Evolutionary conservation across 805 yeast genomes (phyloP).

Genomic region (Brettanomyces bruxellensis): DNA sequence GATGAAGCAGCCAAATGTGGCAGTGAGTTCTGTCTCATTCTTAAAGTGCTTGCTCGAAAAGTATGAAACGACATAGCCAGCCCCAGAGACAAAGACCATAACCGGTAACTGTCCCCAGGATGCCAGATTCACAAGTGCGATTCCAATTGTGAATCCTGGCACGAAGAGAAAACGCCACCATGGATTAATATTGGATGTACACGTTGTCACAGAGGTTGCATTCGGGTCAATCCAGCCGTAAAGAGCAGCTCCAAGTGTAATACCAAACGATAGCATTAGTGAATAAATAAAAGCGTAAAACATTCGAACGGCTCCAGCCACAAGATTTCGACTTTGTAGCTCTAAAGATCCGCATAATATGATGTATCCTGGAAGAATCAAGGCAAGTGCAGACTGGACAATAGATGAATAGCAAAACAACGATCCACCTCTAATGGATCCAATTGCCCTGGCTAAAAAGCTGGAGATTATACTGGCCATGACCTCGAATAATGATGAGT

Average conservation of each 20-base stretch:
- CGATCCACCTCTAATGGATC: slow-evolving; percentile 59
- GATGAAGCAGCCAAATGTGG: slow-evolving; percentile 85
- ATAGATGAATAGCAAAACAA: slow-evolving; percentile 81
- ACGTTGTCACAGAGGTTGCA: slow-evolving; percentile 58
- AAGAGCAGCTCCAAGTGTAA: slow-evolving; percentile 85
- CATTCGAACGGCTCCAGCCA: slow-evolving; percentile 94
- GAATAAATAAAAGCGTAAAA: slow-evolving; percentile 93
- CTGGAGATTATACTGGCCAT: slow-evolving; percentile 81
- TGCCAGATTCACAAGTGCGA: slow-evolving; percentile 80
- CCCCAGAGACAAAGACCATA: slow-evolving; percentile 68
- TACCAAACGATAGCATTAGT: slow-evolving; percentile 84
- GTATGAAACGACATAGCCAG: slow-evolving; percentile 76
- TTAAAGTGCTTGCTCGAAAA: slow-evolving; percentile 67
- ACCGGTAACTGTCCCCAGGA: slow-evolving; percentile 72
- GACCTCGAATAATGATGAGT: slow-evolving; percentile 90
- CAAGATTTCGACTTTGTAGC: slow-evolving; percentile 78
- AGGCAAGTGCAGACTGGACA: slow-evolving; percentile 82
- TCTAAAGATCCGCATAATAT: slow-evolving; percentile 89
- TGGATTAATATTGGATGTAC: slow-evolving; percentile 45
- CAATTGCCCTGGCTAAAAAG: slow-evolving; percentile 82
- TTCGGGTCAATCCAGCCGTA: slow-evolving; percentile 89
- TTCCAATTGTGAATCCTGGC: slow-evolving; percentile 55
- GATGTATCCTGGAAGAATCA: slow-evolving; percentile 90
- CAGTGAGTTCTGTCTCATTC: slow-evolving; percentile 64
- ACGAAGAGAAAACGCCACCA: slow-evolving; percentile 65